Conservation (phyloP, 2,329 filamentous ascomycete species). For the Pyrenochaeta sp. region DNA sequence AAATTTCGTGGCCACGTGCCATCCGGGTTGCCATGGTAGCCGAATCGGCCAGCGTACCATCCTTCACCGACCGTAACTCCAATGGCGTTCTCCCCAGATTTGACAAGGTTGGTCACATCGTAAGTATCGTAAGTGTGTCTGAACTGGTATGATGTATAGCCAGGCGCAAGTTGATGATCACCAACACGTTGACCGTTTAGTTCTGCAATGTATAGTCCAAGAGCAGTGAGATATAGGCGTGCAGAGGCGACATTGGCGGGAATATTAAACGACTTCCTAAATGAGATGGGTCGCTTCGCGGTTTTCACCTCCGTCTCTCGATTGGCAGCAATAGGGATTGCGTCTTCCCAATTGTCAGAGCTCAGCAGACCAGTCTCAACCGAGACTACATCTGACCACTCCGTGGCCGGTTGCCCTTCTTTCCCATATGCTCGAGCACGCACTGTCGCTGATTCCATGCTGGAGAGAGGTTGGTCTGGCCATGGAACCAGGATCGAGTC, state of each 20-base stretch:
- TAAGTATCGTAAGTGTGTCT: constrained; percentile 63
- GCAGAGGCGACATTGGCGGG: constrained; percentile 4
- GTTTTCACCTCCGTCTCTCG: constrained; percentile 22
- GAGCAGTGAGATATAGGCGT: constrained; percentile 25
- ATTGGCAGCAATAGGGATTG: constrained; percentile 30
- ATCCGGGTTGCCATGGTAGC: constrained; percentile 38
- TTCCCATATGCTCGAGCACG: constrained; percentile 38
- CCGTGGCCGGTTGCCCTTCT: constrained; percentile 11
- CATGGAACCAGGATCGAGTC: constrained; percentile 56
- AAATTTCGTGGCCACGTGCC: constrained; percentile 39
- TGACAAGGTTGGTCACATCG: constrained; percentile 37
- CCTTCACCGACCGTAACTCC: constrained; percentile 59
- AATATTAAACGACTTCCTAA: constrained; percentile 42
- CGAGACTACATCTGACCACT: constrained; percentile 38
- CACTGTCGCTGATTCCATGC: constrained; percentile 36
- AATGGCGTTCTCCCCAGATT: constrained; percentile 49
- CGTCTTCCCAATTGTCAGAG: constrained; percentile 41
- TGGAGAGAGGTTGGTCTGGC: constrained; percentile 48
- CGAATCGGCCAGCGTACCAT: constrained; percentile 54
- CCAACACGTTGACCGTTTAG: constrained; percentile 24
- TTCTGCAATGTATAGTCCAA: constrained; percentile 24
- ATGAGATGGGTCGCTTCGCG: constrained; percentile 42
- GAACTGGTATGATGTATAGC: constrained; percentile 61
- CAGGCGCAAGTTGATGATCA: constrained; percentile 54
- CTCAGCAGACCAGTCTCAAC: constrained; percentile 49